These are phyloP conservation scores for Solanum hybrid DNA, from an alignment of 305 asterid species.

Conservation along the genomic window DNA sequence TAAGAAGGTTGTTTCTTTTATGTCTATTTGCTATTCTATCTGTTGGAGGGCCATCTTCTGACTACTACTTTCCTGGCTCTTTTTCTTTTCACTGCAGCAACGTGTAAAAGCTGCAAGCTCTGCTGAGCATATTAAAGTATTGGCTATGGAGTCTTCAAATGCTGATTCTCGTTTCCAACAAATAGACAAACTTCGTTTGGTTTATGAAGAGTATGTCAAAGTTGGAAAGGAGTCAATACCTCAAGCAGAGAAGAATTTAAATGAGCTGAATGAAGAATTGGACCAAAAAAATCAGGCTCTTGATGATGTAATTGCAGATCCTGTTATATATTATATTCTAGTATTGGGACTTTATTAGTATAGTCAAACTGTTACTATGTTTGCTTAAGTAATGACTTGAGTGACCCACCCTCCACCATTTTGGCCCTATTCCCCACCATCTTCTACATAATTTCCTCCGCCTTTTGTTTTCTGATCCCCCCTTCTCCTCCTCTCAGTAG, in stretches of 20 bases:
- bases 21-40: background rate
- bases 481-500: background rate
- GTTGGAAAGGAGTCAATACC: constrained; percentile 66
- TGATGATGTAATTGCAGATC: constrained; percentile 66
- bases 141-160: constrained; percentile 48
- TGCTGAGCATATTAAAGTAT: constrained; percentile 48
- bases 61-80: background rate
- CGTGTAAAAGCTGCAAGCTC: constrained; percentile 49
- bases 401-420: background rate
- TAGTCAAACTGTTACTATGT: background rate
- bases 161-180: constrained; percentile 79
- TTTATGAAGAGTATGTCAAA: constrained; percentile 76
- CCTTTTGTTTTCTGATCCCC: background rate
- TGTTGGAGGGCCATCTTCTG: constrained; percentile 1
- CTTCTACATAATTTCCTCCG: background rate
- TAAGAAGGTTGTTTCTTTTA: constrained; percentile 47
- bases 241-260: constrained; percentile 55
- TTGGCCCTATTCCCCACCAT: background rate
- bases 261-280: constrained; percentile 64
- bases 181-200: constrained; percentile 73
- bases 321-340: constrained; percentile 7
- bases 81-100: constrained; percentile 49
- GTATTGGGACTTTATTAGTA: background rate
- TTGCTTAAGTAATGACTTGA: background rate
- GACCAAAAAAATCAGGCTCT: constrained; percentile 71